Evolutionary conservation across 192 early-diverging fungal species (phyloP).

Genomic region (Coemansia erecta): DNA sequence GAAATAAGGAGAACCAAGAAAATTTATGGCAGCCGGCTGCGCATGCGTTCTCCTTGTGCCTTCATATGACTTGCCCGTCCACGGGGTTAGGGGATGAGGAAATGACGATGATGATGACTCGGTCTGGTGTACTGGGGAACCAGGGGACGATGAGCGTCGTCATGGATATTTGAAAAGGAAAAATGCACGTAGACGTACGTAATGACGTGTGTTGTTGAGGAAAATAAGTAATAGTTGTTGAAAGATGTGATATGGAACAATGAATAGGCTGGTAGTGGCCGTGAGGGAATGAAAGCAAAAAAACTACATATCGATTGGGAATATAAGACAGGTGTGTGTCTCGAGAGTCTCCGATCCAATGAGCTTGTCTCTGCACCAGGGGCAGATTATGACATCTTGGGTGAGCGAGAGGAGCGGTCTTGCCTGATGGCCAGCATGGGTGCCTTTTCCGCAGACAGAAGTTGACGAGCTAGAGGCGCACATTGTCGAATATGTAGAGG

Average conservation of each 20-base stretch:
- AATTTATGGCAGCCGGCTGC: too few species aligned
- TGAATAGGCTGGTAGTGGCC: not conserved
- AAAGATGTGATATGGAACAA: not conserved
- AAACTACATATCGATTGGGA: constrained; percentile 29
- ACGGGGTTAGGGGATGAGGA: too few species aligned
- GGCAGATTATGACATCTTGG: constrained; percentile 10
- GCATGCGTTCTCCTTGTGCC: too few species aligned
- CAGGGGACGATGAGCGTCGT: too few species aligned
- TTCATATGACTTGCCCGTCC: too few species aligned
- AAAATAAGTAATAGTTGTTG: not conserved
- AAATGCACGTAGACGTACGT: not conserved
- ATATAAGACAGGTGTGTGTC: constrained; percentile 27
- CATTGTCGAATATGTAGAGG: not conserved
- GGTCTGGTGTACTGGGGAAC: too few species aligned
- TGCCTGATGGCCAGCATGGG: not conserved
- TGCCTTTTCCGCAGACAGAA: too few species aligned
- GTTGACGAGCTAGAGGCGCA: not conserved
- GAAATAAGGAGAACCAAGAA: not conserved
- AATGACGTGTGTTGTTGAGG: not conserved
- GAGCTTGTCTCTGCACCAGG: constrained; percentile 24
- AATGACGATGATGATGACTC: too few species aligned
- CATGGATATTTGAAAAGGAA: not conserved
- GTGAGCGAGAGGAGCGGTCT: not conserved
- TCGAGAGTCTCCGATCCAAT: constrained; percentile 15
- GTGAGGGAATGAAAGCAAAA: not conserved